These are phyloP conservation scores for Leishmania mexicana DNA, from an alignment of 208 protist species.

Conservation along the genomic window DNA sequence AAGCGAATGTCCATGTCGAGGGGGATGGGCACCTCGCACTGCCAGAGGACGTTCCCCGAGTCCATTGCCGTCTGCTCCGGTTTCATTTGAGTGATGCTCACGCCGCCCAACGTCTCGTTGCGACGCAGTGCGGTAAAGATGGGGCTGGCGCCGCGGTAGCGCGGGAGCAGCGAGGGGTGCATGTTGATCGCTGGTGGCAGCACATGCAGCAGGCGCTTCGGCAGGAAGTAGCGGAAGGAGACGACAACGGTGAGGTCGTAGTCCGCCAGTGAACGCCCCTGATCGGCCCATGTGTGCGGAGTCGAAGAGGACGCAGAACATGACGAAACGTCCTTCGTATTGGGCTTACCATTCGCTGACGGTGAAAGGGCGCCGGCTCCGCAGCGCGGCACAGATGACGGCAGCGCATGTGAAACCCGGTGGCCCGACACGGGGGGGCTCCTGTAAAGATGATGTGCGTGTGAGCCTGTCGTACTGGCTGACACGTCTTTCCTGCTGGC, in stretches of 20 bases:
- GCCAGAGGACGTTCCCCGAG: conserved; percentile 78
- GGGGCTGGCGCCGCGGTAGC: conserved; percentile 88
- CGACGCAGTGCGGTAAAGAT: conserved; percentile 84
- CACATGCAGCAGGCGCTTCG: conserved; percentile 51
- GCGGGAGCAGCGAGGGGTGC: conserved; percentile 88
- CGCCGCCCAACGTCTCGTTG: conserved; percentile 70
- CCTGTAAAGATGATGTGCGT: not conserved
- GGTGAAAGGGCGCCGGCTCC: not conserved
- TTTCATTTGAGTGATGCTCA: conserved; percentile 77
- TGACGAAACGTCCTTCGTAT: not conserved
- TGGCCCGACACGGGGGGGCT: not conserved
- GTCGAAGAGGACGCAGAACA: not conserved
- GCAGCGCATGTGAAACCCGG: conserved; percentile 4
- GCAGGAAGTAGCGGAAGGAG: conserved; percentile 90
- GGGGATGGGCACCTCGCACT: conserved; percentile 68
- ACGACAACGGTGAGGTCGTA: conserved; percentile 86
- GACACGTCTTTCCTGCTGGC: not conserved
- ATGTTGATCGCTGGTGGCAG: conserved; percentile 85
- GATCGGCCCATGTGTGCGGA: conserved; percentile 31
- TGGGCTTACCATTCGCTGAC: not conserved
- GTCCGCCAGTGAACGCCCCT: conserved; percentile 42
- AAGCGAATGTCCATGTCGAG: conserved; percentile 72
- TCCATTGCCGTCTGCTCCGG: conserved; percentile 70
- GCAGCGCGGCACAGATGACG: not conserved
- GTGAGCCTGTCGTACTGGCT: not conserved